phyloP scores from a whole-genome alignment of 192 early-diverging fungal genomes.

The Backusella parvicylindrica region DNA sequence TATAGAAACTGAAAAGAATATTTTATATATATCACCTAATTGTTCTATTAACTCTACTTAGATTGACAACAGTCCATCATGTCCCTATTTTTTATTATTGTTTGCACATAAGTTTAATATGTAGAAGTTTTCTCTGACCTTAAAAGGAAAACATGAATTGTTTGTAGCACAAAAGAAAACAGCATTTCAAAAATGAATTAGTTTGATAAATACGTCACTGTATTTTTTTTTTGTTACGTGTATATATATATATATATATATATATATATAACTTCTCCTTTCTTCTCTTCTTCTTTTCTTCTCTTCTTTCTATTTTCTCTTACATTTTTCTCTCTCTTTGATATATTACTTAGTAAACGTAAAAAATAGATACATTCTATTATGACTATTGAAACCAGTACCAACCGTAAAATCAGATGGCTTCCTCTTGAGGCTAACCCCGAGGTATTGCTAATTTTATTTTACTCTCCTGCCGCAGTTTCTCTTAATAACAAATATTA shows the following conservation, averaged over 20 bases:
- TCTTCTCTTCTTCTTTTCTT: neutral
- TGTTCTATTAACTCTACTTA: neutral
- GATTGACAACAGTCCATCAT: neutral
- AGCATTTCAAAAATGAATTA: neutral
- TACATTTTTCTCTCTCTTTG: neutral
- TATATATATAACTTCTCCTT: neutral
- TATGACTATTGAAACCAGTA: neutral
- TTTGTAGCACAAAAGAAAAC: neutral
- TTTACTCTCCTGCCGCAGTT: neutral
- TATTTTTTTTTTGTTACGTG: neutral
- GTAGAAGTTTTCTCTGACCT: neutral
- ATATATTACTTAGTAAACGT: neutral
- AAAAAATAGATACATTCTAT: neutral
- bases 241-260: too few species aligned
- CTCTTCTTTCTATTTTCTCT: neutral
- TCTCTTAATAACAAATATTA: neutral
- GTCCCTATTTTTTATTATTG: neutral
- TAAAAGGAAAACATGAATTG: neutral
- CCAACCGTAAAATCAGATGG: slow-evolving; percentile 55
- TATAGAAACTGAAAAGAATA: neutral
- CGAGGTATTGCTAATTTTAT: slow-evolving; percentile 55
- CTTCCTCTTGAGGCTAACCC: slow-evolving; percentile 88
- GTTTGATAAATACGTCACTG: neutral
- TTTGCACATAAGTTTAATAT: neutral
- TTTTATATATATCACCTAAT: neutral